These are phyloP conservation scores for Trichoderma gracile DNA, from an alignment of 2,329 filamentous ascomycete genomes.

Conservation along the genomic window DNA sequence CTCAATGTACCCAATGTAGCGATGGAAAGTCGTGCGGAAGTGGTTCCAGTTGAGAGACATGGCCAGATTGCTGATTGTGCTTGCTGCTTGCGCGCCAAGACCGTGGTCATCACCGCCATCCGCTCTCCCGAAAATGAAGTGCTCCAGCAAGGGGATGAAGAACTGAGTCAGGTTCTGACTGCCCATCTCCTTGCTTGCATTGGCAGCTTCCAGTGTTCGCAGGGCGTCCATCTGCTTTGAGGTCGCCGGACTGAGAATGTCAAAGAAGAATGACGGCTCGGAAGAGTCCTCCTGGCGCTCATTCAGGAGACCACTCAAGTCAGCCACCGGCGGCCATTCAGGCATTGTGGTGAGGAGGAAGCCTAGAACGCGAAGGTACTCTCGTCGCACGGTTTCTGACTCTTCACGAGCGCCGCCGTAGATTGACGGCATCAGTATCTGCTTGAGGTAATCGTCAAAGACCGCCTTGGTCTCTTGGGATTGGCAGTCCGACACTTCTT, in stretches of 20 bases:
- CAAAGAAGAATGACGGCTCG: slow-evolving; percentile 80
- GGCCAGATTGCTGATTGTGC: slow-evolving; percentile 72
- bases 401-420: slow-evolving; percentile 73
- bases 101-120: slow-evolving; percentile 78
- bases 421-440: slow-evolving; percentile 71
- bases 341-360: slow-evolving; percentile 72
- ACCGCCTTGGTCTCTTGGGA: slow-evolving; percentile 40
- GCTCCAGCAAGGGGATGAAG: slow-evolving; percentile 87
- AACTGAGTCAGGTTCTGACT: slow-evolving; percentile 81
- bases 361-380: slow-evolving; percentile 78
- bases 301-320: slow-evolving; percentile 69
- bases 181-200: slow-evolving; percentile 62
- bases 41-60: slow-evolving; percentile 85
- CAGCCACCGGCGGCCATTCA: slow-evolving; percentile 68
- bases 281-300: slow-evolving; percentile 63
- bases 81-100: slow-evolving; percentile 81
- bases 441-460: slow-evolving; percentile 61
- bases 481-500: slow-evolving; percentile 53
- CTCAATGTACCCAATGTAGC: slow-evolving; percentile 80
- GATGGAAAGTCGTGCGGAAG: slow-evolving; percentile 78
- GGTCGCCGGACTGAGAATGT: slow-evolving; percentile 86
- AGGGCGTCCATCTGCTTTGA: slow-evolving; percentile 83
- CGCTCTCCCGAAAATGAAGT: slow-evolving; percentile 84
- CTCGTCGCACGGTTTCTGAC: slow-evolving; percentile 81
- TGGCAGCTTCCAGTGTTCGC: slow-evolving; percentile 70